A percentile compares a stretch with the other conserved stretches of the same genome.
Evolutionary conservation across 2,329 filamentous ascomycete species (phyloP).

Genomic region (Hypoxylon sp.): DNA sequence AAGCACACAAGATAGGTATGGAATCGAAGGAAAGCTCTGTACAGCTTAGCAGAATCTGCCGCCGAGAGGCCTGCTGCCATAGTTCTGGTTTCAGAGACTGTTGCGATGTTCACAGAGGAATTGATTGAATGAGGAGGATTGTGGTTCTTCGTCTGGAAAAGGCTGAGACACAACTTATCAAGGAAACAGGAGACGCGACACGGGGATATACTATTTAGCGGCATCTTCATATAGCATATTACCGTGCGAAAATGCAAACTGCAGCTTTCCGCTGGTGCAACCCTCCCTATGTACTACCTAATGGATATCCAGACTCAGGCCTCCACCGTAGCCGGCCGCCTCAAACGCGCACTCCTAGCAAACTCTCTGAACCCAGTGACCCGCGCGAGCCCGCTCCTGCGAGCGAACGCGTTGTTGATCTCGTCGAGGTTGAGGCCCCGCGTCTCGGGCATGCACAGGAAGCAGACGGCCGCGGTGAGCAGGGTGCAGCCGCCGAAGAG

Average conservation of each 20-base stretch:
- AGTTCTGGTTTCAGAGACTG: background rate
- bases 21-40: background rate
- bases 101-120: background rate
- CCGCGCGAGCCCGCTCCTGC: background rate
- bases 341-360: constrained; percentile 4
- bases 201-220: background rate
- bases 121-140: background rate
- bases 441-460: constrained; percentile 59
- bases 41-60: background rate
- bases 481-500: constrained; percentile 59
- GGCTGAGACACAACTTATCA: background rate
- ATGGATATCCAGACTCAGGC: constrained; percentile 55
- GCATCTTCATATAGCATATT: background rate
- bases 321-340: constrained; percentile 18
- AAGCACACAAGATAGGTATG: background rate
- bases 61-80: background rate
- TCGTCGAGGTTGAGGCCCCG: constrained; percentile 57
- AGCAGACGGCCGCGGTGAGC: constrained; percentile 53
- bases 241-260: background rate
- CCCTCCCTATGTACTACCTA: too few relatives aligned
- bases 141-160: background rate
- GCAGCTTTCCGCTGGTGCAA: background rate
- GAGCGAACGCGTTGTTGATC: constrained; percentile 51
- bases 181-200: background rate
- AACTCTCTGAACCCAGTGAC: constrained; percentile 58